Conservation (phyloP, 1,284 basidiomycete species). For the Trichosporon coremiiforme region DNA sequence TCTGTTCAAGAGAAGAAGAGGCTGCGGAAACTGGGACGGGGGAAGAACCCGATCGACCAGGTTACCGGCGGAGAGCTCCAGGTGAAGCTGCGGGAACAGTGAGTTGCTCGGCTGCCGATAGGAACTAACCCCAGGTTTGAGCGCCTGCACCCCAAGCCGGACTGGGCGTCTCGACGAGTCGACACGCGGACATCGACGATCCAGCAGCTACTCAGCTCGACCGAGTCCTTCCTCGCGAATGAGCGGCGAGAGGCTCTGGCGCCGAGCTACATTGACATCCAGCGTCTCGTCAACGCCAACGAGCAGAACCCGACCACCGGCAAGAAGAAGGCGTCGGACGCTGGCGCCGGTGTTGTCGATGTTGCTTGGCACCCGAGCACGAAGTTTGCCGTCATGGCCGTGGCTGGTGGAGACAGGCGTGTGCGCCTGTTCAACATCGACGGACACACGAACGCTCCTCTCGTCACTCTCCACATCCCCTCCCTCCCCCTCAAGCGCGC, state of each 20-base stretch:
- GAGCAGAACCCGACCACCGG: slow-evolving; percentile 65
- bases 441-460: slow-evolving; percentile 86
- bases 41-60: slow-evolving; percentile 62
- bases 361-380: slow-evolving; percentile 66
- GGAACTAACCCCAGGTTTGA: slow-evolving; percentile 61
- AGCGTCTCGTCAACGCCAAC: slow-evolving; percentile 88
- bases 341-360: slow-evolving; percentile 78
- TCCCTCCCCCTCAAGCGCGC: slow-evolving; percentile 75
- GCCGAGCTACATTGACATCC: slow-evolving; percentile 72
- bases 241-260: slow-evolving; percentile 60
- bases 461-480: slow-evolving; percentile 89
- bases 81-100: slow-evolving; percentile 78
- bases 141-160: slow-evolving; percentile 82
- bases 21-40: slow-evolving; percentile 72
- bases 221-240: slow-evolving; percentile 56
- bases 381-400: slow-evolving; percentile 68
- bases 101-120: slow-evolving; percentile 34
- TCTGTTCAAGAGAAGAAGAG: slow-evolving; percentile 69
- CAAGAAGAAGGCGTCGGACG: slow-evolving; percentile 60
- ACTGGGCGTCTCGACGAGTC: slow-evolving; percentile 67
- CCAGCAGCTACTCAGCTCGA: slow-evolving; percentile 14
- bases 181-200: slow-evolving; percentile 57
- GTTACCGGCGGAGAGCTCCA: slow-evolving; percentile 86
- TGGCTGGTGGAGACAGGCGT: slow-evolving; percentile 81
- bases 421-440: slow-evolving; percentile 90